Evolutionary conservation across 2,329 filamentous ascomycete species (phyloP).

Genomic region (Polychaeton citri): DNA sequence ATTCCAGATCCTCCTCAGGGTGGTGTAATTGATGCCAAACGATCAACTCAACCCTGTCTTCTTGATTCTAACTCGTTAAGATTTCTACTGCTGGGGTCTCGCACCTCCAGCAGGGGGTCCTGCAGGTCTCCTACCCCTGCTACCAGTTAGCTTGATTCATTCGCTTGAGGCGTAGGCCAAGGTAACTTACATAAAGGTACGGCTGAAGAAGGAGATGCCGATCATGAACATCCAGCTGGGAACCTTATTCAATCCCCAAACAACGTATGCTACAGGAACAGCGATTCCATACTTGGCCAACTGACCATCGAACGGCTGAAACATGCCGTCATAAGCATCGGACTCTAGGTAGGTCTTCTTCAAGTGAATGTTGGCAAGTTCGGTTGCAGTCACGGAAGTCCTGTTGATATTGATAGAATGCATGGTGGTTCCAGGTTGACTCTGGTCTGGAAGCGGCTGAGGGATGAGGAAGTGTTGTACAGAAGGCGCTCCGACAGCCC

Average conservation of each 20-base stretch:
- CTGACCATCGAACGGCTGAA: slow-evolving; percentile 63
- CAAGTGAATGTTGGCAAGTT: slow-evolving; percentile 47
- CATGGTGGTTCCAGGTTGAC: slow-evolving; percentile 49
- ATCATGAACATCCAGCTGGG: slow-evolving; percentile 69
- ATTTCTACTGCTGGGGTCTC: no score
- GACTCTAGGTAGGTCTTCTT: slow-evolving; percentile 44
- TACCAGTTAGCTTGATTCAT: no score
- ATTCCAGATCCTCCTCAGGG: no score
- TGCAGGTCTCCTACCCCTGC: neutral
- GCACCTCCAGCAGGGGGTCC: neutral
- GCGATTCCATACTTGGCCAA: slow-evolving; percentile 49
- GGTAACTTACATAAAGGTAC: slow-evolving; percentile 57
- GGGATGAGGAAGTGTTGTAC: slow-evolving; percentile 54
- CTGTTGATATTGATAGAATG: slow-evolving; percentile 55
- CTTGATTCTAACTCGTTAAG: no score
- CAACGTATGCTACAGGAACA: slow-evolving; percentile 49
- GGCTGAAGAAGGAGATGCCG: slow-evolving; percentile 56
- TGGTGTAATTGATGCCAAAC: no score
- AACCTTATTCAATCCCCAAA: slow-evolving; percentile 49
- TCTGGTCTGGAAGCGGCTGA: slow-evolving; percentile 46
- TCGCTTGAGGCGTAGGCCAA: no score
- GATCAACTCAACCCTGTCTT: no score
- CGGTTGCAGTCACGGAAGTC: slow-evolving; percentile 51
- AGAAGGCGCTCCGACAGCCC: slow-evolving; percentile 51
- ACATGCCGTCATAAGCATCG: slow-evolving; percentile 48